Evolutionary conservation across 2,329 filamentous ascomycete species (phyloP).

Genomic region (Ilyonectria destructans): DNA sequence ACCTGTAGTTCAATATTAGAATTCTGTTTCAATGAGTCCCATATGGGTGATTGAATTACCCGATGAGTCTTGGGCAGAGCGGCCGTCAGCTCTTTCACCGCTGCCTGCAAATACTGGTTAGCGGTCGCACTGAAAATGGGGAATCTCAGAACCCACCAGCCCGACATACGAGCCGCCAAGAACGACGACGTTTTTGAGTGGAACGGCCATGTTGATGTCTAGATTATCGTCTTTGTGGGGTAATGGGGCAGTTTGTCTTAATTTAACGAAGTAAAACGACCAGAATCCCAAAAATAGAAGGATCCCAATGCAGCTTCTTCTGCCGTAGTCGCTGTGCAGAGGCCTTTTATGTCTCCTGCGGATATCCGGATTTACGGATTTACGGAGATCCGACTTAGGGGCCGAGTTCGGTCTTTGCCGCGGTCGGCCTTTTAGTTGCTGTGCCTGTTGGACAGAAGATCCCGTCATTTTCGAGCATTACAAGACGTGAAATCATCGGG

Average conservation of each 20-base stretch:
- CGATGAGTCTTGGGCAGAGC: slow-evolving; percentile 44
- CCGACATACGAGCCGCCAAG: slow-evolving; percentile 50
- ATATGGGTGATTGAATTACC: slow-evolving; percentile 8
- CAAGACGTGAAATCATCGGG: neutral
- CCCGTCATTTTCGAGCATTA: neutral
- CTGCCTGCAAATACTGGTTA: slow-evolving; percentile 33
- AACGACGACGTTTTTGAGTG: slow-evolving; percentile 47
- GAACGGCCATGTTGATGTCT: slow-evolving; percentile 35
- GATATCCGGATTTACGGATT: slow-evolving; percentile 30
- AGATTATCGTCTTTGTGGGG: slow-evolving; percentile 6
- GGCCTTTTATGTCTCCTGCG: slow-evolving; percentile 22
- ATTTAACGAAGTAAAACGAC: slow-evolving; percentile 14
- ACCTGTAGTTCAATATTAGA: slow-evolving; percentile 48
- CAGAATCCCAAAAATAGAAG: slow-evolving; percentile 25
- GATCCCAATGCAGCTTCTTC: neutral
- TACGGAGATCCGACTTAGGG: slow-evolving; percentile 27
- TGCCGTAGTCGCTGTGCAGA: neutral
- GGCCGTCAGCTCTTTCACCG: slow-evolving; percentile 44
- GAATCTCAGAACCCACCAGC: slow-evolving; percentile 34
- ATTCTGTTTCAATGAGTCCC: neutral
- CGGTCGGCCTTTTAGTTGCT: slow-evolving; percentile 13
- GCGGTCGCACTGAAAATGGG: neutral
- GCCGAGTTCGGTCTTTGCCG: slow-evolving; percentile 27
- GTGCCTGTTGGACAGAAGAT: neutral
- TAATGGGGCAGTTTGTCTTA: neutral